Percentiles rank a stretch among this genome's conserved stretches.
These are phyloP conservation scores for Penicillium sp. DNA, from an alignment of 2,329 filamentous ascomycete species.

Conservation along the genomic window DNA sequence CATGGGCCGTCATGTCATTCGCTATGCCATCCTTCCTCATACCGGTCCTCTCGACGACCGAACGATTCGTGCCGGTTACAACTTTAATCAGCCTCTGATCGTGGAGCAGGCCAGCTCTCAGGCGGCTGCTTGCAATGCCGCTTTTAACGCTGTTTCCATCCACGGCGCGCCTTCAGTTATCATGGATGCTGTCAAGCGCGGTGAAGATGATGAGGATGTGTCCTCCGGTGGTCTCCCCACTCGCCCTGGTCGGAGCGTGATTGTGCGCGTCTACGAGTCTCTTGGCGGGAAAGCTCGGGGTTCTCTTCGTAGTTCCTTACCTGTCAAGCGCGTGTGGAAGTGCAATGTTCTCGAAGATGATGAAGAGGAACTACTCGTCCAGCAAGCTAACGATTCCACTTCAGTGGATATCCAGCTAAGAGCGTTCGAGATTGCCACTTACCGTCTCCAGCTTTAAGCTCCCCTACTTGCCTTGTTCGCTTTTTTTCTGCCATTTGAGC, in stretches of 20 bases:
- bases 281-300: constrained; percentile 78
- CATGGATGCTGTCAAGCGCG: constrained; percentile 87
- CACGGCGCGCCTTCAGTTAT: constrained; percentile 66
- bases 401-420: constrained; percentile 64
- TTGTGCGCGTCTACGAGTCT: constrained; percentile 83
- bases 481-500: not conserved
- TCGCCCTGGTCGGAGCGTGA: constrained; percentile 72
- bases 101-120: constrained; percentile 43
- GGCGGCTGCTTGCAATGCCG: constrained; percentile 6
- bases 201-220: constrained; percentile 77
- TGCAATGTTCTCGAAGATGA: constrained; percentile 89
- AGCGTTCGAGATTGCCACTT: constrained; percentile 84
- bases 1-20: constrained; percentile 84
- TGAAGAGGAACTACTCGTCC: constrained; percentile 61
- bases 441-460: constrained; percentile 58
- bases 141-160: constrained; percentile 63
- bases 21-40: constrained; percentile 89
- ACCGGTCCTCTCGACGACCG: constrained; percentile 65
- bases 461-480: not conserved
- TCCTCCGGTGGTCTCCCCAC: constrained; percentile 58
- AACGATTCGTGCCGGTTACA: constrained; percentile 79
- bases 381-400: constrained; percentile 31
- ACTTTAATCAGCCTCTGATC: constrained; percentile 82
- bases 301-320: constrained; percentile 64
- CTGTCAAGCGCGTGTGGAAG: constrained; percentile 75